Conservation (phyloP, 495 filamentous ascomycete species). For the Penicillium argentinense region DNA sequence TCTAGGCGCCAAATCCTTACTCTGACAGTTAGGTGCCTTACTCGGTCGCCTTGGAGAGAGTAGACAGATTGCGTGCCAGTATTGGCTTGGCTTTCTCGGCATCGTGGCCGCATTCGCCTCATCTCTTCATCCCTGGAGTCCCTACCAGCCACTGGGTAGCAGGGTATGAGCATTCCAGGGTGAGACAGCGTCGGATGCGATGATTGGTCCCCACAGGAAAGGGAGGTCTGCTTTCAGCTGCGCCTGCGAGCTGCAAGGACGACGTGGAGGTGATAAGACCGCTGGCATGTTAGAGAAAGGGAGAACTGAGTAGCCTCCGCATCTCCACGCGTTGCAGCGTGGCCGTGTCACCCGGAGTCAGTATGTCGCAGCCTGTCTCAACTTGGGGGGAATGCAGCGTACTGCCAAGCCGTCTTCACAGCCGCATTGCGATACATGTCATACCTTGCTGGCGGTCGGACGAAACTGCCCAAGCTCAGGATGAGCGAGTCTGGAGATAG, state of each 20-base stretch:
- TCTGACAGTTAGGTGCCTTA: not conserved
- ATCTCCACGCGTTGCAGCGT: not conserved
- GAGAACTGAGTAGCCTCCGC: constrained; percentile 1
- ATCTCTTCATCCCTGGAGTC: not conserved
- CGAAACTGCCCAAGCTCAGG: no score
- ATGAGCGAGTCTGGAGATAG: no score
- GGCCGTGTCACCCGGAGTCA: not conserved
- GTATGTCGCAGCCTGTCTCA: not conserved
- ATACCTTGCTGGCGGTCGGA: no score
- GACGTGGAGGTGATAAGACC: not conserved
- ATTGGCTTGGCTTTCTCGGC: not conserved
- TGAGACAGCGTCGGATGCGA: not conserved
- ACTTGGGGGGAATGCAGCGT: not conserved
- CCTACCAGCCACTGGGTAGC: not conserved
- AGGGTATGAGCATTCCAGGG: not conserved
- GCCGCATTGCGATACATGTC: no score
- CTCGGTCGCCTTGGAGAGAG: not conserved
- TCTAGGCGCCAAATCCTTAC: no score
- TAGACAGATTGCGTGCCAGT: not conserved
- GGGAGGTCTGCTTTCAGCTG: not conserved
- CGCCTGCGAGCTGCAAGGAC: not conserved
- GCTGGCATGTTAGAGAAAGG: not conserved
- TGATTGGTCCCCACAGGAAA: not conserved
- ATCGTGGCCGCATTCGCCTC: not conserved
- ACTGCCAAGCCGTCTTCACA: not conserved